Evolutionary conservation across 2,329 filamentous ascomycete genomes (phyloP).

Genomic region (Dactylellina leptospora): DNA sequence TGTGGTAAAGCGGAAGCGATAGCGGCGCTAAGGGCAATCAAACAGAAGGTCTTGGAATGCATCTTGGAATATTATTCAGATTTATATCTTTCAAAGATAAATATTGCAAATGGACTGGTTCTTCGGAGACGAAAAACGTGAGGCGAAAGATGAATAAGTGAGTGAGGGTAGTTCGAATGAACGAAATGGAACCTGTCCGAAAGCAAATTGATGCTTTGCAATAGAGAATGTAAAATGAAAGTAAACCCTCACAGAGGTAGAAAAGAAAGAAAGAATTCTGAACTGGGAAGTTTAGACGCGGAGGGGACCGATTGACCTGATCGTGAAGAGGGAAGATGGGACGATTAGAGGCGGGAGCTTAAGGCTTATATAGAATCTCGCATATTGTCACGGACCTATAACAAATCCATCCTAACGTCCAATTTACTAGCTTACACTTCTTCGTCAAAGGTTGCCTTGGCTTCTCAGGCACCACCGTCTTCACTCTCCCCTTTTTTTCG

Average conservation of each 20-base stretch:
- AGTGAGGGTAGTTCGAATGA: slow-evolving; percentile 21
- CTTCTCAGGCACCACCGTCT: not conserved
- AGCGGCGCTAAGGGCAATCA: slow-evolving; percentile 31
- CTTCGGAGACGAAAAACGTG: not conserved
- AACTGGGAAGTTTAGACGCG: slow-evolving; percentile 33
- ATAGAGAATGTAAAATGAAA: slow-evolving; percentile 31
- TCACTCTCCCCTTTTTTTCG: slow-evolving; percentile 22
- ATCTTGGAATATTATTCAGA: slow-evolving; percentile 28
- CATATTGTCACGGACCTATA: slow-evolving; percentile 5
- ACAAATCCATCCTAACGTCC: not conserved
- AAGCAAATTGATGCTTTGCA: slow-evolving; percentile 26
- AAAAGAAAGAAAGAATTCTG: slow-evolving; percentile 19
- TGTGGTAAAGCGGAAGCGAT: slow-evolving; percentile 28
- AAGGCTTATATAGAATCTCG: slow-evolving; percentile 29
- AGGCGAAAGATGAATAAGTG: too few species aligned
- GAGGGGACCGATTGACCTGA: slow-evolving; percentile 52
- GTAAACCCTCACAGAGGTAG: slow-evolving; percentile 50
- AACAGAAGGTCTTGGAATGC: slow-evolving; percentile 35
- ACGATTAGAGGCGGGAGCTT: slow-evolving; percentile 18
- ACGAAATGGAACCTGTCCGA: slow-evolving; percentile 49
- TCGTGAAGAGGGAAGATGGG: slow-evolving; percentile 42
- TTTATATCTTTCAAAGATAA: slow-evolving; percentile 18
- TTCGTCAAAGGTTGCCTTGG: slow-evolving; percentile 41
- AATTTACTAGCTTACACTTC: not conserved
- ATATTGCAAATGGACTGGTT: not conserved